Base-by-base conservation (phyloP, 306 rosid genomes). In the Fragaria nilgerrensis region DNA sequence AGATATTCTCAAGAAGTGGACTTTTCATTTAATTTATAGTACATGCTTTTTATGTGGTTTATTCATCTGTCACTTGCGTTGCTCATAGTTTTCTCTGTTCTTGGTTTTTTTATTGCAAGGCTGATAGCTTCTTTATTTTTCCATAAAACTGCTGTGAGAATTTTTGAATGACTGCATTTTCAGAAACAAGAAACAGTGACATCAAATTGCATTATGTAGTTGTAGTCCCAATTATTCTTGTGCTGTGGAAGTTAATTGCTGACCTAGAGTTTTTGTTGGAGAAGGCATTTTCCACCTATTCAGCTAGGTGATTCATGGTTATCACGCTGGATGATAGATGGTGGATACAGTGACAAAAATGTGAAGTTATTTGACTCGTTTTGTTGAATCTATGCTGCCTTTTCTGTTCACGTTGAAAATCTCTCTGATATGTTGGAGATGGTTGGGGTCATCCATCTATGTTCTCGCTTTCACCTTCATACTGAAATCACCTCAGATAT, bases 1-100 rank as follows among this genome's bases (percentile, higher is more conserved):
- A 73, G 68, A 36, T n/a, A 50, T 53, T 56, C 41, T 58, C 27
- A 59, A 74, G 55, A 41, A 41, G 29, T 74, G 55, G 77, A 27
- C 32, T 55, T 53, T 48, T 23, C 22, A 53, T 10, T 23, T 25
- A 3, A 7, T 37, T 3, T 36, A 23, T 15, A 3, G 16, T 73
- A 7, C 20, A 3, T 34, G 44, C 12, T n/a, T 36, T 49, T 22
- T 14, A 56, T 16, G 39, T 22, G 53, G 23, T 37, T 41, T 1
- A 39, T 37, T 73, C 16, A 73, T 34, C 63, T 39, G 25, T 56
- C 6, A 17, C 25, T 23, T 11, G 43, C 34, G 19, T 55, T 37
- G 52, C 4, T 73, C 19, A 10, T 20, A 41, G 32, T 20, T 25
- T 10, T 12, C 12, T 64, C 14, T 14, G 2, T 29, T 64, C n/a